Base-by-base conservation (phyloP, 2,329 filamentous ascomycete genomes). In the Akanthomyces dipterigenus region DNA sequence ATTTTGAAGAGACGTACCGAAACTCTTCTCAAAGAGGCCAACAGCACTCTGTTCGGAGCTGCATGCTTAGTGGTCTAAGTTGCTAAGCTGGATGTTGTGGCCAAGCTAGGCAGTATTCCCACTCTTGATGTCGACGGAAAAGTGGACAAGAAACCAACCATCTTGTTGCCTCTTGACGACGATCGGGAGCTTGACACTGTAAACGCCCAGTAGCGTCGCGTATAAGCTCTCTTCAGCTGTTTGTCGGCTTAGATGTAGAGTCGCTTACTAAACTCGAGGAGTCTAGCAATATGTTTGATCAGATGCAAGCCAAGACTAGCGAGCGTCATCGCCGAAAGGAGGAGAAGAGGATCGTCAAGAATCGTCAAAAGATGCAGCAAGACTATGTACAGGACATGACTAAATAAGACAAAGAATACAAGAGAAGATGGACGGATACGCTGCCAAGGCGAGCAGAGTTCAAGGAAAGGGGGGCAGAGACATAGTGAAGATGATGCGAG, bases 81-180 rank as follows among this genome's bases (percentile, higher is more conserved):
- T 9, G 65, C 65, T 9, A 65, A 61, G 58, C 60, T 67, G 2
- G 65, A 67, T 14, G 65, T 64, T 5, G 58, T 67, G 16, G 66
- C 66, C 11, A 60, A 60, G 38, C 22, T 67, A 11, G 62, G 58
- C 7, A 55, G 55, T 2, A 66, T 67, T 36, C 66, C 66, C 9
- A 55, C 67, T 4, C 55, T 67, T 2, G 49, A 66, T 48, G 60
- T 22, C 7, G 54, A 59, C n/a, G 65, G 63, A 14, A 64, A 62
- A 11, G 38, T 65, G 3, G 46, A 63, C 16, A 64, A 63, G 50
- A 57, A 50, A 3, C 31, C 64, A 14, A 36, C 38, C 4, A 31
- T 67, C 9, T 48, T 67, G 12, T 26, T 31, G n/a, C 62, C 65
- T 14, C 38, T 66, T 18, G 62, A 62, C n/a, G 53, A 57, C 20